Base-by-base conservation (phyloP, 1,284 basidiomycete genomes). In the Trichosporon sp. region DNA sequence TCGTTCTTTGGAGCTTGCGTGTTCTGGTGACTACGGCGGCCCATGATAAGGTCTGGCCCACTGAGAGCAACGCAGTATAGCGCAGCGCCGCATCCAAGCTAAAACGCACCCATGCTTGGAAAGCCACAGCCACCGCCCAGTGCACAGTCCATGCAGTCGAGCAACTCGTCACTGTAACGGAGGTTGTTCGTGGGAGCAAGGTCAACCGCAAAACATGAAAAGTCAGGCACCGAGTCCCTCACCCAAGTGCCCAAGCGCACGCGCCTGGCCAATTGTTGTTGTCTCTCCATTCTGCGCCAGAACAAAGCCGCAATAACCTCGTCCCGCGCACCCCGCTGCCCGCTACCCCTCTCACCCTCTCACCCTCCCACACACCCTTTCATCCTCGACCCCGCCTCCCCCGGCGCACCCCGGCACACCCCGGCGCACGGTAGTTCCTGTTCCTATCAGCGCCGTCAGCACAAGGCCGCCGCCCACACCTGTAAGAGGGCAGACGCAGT, bases 231-330 rank as follows among this genome's bases (percentile, higher is more conserved):
- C 10, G 10, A 16, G 43, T 6, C 43, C 16, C 8, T 10, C 38
- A 40, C 12, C 16, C 16, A 48, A n/a, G 5, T 7, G 14, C n/a
- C 51, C 51, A 54, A 54, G 51, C 51, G 8, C 16, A 16, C n/a
- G 19, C 51, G 21, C 51, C 51, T 19, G 51, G n/a, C 51, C 51
- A 54, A 54, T 54, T 54, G 51, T 54, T 54, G 51, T 54, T 54
- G 51, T 54, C 51, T 54, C 51, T 54, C 7, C 51, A 21, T 54
- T 16, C 51, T 10, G 51, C 51, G 21, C n/a, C 51, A 26, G 21
- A 40, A 40, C 51, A 54, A 19, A 21, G 51, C 51, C 51, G 51
- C 51, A 54, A 54, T 54, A 54, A 54, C 51, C 51, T 54, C 51
- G 21, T 54, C 51, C 51, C 51, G 51, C 43, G 16, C 43, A 46